Evolutionary conservation across 768 basidiomycete species (phyloP).

Genomic region (Crucibulum laeve): DNA sequence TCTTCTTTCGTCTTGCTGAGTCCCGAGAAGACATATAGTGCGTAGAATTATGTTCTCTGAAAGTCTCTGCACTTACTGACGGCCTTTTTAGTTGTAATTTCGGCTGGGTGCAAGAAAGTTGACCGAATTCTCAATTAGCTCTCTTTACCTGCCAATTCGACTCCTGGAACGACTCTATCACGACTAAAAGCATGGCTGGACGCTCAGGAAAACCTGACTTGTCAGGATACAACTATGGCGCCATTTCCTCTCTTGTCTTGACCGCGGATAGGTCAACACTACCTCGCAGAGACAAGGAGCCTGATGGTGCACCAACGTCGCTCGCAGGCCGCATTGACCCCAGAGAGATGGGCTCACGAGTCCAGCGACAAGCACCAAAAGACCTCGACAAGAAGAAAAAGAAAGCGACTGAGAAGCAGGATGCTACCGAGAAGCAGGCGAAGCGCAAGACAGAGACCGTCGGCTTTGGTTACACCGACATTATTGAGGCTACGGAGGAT

Average conservation of each 20-base stretch:
- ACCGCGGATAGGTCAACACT: conserved; percentile 83
- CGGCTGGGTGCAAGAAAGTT: too few relatives aligned
- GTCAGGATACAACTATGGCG: conserved; percentile 93
- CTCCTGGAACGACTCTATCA: too few relatives aligned
- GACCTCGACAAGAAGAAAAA: conserved; percentile 94
- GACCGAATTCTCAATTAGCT: too few relatives aligned
- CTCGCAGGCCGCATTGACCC: conserved; percentile 88
- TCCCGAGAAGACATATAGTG: too few relatives aligned
- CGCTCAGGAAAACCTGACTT: conserved; percentile 63
- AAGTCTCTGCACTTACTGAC: too few relatives aligned
- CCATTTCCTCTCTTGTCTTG: conserved; percentile 90
- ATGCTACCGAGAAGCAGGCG: conserved; percentile 52
- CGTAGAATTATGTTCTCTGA: too few relatives aligned
- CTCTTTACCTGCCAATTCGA: too few relatives aligned
- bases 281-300: conserved; percentile 89
- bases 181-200: conserved; percentile 23
- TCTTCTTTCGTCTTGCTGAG: too few relatives aligned
- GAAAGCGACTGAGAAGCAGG: conserved; percentile 61
- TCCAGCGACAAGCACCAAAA: conserved; percentile 76
- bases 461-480: conserved; percentile 81
- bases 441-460: conserved; percentile 59
- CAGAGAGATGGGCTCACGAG: conserved; percentile 91
- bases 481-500: conserved; percentile 91
- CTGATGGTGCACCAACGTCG: conserved; percentile 93
- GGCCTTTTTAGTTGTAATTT: too few relatives aligned